Evolutionary conservation across 805 yeast species (phyloP), one percentile per base, ranked within the genome.

Genomic region (Candida palmyrensis): DNA sequence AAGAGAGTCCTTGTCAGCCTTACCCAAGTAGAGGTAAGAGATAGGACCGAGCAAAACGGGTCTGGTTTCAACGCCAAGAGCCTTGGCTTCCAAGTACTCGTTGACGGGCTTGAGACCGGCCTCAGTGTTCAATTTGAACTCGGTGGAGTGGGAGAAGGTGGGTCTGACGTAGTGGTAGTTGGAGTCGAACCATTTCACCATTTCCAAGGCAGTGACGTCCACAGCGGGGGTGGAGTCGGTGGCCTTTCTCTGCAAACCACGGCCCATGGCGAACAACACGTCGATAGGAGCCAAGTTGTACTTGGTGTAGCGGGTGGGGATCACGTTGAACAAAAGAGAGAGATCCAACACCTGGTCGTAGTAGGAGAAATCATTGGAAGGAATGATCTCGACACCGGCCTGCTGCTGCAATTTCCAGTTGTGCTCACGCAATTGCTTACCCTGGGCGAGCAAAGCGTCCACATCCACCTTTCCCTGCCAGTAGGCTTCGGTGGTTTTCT

Each of bases 121-220:
- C 30, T 52, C 58, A 33, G 58, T 36, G 68, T 82, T 87, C 67
- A 92, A 83, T 76, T 92, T 89, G 85, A 92, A 92, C 58, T 81
- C 81, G 46, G 97, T 90, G 51, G 87, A 76, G 76, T 88, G 80
- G 37, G 96, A 84, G 77, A 92, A 89, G 50, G 98, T 92, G 68
- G 98, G 98, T 77, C 98, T 86, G 58, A 92, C 97, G 68, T 92
- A 92, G 72, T 92, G 98, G 86, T 92, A 92, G 87, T 92, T 92
- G 47, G 97, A 85, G 71, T 92, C 98, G 55, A 92, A 92, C 98
- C 98, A 92, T 77, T 92, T 92, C 53, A 92, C 98, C 98, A 92
- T 92, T 79, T 92, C 95, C 63, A 87, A 77, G 55, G 98, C 98
- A 44, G 97, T 90, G 42, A 92, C 98, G 68, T 92, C 98, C 52